These are phyloP conservation scores for Aspergillus hortae DNA, from an alignment of 2,329 filamentous ascomycete species.

Conservation along the genomic window DNA sequence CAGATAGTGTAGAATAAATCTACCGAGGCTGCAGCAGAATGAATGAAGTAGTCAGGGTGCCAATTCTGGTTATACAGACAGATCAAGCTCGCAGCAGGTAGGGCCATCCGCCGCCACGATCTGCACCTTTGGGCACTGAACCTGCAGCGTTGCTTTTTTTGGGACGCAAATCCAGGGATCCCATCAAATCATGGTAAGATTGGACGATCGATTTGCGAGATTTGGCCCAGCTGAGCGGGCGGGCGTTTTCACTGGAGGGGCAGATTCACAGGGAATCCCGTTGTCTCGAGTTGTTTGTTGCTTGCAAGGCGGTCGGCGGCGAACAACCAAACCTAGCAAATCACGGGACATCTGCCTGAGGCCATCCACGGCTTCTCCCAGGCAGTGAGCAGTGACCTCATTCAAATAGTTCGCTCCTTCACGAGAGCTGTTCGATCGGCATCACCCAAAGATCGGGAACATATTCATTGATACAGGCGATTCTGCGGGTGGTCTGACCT, in stretches of 20 bases:
- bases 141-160: slow-evolving; percentile 3
- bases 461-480: no score
- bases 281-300: slow-evolving; percentile 3
- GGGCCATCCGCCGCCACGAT: slow-evolving; percentile 3
- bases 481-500: no score
- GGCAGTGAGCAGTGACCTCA: no score
- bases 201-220: not conserved
- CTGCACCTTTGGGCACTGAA: slow-evolving; percentile 2
- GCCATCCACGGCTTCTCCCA: not conserved
- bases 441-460: no score
- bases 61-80: not conserved
- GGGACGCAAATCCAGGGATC: not conserved
- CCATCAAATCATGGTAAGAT: slow-evolving; percentile 1
- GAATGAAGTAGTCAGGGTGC: not conserved
- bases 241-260: slow-evolving; percentile 1
- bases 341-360: slow-evolving; percentile 15
- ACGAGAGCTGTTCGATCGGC: no score
- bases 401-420: no score
- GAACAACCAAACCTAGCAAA: slow-evolving; percentile 4
- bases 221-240: not conserved
- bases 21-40: not conserved
- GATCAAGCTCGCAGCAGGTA: not conserved
- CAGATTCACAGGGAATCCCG: not conserved
- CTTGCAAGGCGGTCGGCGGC: slow-evolving; percentile 8
- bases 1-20: not conserved